Evolutionary conservation across 2,329 filamentous ascomycete species (phyloP).

Genomic region (Aspergillus pseudonomiae): DNA sequence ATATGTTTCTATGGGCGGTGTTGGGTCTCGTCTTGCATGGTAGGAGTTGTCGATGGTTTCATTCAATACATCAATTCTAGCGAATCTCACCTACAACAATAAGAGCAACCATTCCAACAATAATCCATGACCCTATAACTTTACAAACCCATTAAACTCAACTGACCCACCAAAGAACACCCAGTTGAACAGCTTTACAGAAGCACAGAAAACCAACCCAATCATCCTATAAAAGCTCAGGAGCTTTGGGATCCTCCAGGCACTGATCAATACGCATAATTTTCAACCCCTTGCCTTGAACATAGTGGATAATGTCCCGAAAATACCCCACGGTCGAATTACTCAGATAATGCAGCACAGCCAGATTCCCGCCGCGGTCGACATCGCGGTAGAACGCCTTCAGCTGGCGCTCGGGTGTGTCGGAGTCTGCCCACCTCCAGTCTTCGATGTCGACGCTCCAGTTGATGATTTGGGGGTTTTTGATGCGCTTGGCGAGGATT

Average conservation of each 20-base stretch:
- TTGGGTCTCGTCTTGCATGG: not conserved
- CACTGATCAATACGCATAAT: constrained; percentile 70
- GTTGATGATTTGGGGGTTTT: constrained; percentile 62
- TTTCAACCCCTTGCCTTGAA: constrained; percentile 65
- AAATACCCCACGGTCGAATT: constrained; percentile 66
- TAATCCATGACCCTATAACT: not conserved
- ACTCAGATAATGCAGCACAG: constrained; percentile 72
- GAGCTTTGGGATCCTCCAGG: constrained; percentile 58
- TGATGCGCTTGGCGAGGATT: constrained; percentile 57
- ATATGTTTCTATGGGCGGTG: not conserved
- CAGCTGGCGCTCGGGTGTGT: constrained; percentile 68
- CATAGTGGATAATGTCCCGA: constrained; percentile 65
- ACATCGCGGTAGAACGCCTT: constrained; percentile 67
- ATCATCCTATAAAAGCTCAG: constrained; percentile 17
- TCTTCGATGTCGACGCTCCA: constrained; percentile 74
- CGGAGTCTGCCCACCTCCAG: constrained; percentile 66
- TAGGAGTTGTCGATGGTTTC: not conserved
- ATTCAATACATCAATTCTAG: not conserved
- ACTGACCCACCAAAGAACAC: not conserved
- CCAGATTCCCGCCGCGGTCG: constrained; percentile 63
- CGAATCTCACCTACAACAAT: not conserved
- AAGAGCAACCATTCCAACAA: not conserved
- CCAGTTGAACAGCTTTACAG: not conserved
- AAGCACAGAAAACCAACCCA: not conserved
- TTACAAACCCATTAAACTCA: not conserved